A percentile compares a stretch with the other conserved stretches of the same genome.
Evolutionary conservation across 441 rosid species (phyloP).

Genomic region (Populus tomentosa): DNA sequence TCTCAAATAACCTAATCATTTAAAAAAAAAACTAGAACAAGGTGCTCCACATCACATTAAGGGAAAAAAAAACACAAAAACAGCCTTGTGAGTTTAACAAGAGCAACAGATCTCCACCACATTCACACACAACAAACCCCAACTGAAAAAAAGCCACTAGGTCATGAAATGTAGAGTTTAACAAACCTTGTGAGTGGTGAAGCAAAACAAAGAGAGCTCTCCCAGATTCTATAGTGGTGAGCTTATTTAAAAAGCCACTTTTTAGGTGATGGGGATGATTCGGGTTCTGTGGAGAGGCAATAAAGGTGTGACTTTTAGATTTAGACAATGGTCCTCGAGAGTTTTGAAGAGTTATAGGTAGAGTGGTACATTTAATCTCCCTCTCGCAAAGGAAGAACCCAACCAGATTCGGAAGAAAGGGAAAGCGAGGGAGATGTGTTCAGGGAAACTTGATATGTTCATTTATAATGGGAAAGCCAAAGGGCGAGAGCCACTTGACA

Average conservation of each 20-base stretch:
- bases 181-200: not conserved
- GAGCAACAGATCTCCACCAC: not conserved
- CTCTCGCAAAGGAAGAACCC: no score
- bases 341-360: not conserved
- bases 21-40: not conserved
- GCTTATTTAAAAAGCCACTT: not conserved
- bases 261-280: not conserved
- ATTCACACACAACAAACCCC: not conserved
- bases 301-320: not conserved
- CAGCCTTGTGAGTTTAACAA: no score
- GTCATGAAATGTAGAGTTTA: not conserved
- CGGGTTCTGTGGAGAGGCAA: not conserved
- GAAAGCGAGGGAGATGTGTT: not conserved
- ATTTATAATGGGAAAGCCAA: no score
- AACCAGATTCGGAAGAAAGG: not conserved
- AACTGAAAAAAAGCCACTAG: not conserved
- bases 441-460: not conserved
- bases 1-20: not conserved
- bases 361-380: no score
- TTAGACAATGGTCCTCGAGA: not conserved
- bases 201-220: not conserved
- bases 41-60: no score
- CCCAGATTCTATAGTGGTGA: not conserved
- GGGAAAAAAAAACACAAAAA: not conserved
- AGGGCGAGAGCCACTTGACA: not conserved